Evolutionary conservation across 345 rosid genomes (phyloP), one percentile per base, ranked within the genome.

Genomic region (Gossypium raimondii): DNA sequence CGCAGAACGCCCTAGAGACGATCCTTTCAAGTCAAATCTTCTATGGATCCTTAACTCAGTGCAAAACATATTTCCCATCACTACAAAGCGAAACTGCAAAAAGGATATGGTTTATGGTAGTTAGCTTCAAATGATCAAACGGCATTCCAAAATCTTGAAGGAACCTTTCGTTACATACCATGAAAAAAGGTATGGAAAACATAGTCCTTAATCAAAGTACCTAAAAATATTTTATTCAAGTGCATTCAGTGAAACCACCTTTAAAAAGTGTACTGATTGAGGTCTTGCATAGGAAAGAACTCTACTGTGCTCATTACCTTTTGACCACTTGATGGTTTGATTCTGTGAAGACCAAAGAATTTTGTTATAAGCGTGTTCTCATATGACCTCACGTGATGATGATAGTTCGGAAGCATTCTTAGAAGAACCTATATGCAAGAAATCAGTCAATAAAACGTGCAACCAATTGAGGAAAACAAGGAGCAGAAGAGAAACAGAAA

Each of bases 21-120:
- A 95, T 70, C 99, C 99, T 83, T 95, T 95, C 83, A 95, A 86
- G 85, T 95, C 99, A 79, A 87, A 95, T 83, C 99, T 88, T 74
- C 99, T 81, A 71, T 95, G 99, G 73, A 95, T 95, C 83, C 97
- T 88, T 73, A 95, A 76, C 82, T 92, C 99, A 66, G 98, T 95
- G 87, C 93, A 95, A 92, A 95, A 93, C 99, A 95, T 90, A 73
- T 95, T 95, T 69, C 99, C 98, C 99, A 95, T 95, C 85, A 95
- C 98, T 73, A 95, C 99, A 78, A 93, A 95, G 44, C 98, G 94
- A 78, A 95, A 95, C 98, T 95, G 94, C 86, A 67, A 79, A 25
- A 67, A 82, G 59, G 64, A 64, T 50, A 69, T 59, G 80, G 73
- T 61, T 78, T 61, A 70, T 57, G 57, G 60, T 70, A 45, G 58